These are phyloP conservation scores for Pythium dissimile DNA, from an alignment of 352 stramenopile genomes.

Conservation along the genomic window DNA sequence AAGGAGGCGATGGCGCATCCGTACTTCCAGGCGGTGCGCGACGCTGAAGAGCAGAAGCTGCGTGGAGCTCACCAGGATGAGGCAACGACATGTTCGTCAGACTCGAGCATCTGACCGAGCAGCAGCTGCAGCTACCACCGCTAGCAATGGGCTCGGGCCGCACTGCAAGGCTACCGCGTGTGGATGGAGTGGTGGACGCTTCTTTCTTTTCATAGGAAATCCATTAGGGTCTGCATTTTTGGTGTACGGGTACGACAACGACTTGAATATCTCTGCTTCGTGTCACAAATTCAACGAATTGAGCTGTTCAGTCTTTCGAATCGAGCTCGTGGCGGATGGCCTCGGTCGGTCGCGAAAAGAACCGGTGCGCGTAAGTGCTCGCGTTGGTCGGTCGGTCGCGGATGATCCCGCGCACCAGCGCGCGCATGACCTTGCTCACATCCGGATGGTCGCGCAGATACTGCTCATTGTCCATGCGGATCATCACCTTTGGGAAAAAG, in stretches of 20 bases:
- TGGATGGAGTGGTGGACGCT: no score
- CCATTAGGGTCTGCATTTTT: conserved; percentile 21
- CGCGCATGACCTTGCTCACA: conserved; percentile 51
- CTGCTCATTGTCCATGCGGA: conserved; percentile 77
- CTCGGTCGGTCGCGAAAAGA: conserved; percentile 40
- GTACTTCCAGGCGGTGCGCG: conserved; percentile 89
- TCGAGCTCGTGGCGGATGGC: conserved; percentile 44
- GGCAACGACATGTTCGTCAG: conserved; percentile 12
- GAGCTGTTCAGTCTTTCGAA: conserved; percentile 31
- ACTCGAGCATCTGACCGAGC: conserved; percentile 14
- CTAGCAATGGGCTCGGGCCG: no score
- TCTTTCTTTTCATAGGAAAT: background rate
- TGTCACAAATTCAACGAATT: conserved; percentile 1
- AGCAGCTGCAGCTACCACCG: no score
- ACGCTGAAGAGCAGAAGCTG: conserved; percentile 16
- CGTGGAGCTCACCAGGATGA: conserved; percentile 8
- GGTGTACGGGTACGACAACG: background rate
- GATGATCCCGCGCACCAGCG: conserved; percentile 54
- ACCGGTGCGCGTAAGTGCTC: conserved; percentile 50
- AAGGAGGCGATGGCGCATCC: conserved; percentile 98
- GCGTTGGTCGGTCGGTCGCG: conserved; percentile 45
- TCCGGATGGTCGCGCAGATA: conserved; percentile 66
- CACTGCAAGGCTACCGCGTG: no score
- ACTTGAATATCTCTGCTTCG: background rate
- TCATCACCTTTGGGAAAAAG: conserved; percentile 47